Base-by-base conservation (phyloP, 208 protist genomes). In the Wallacemonas sp. region DNA sequence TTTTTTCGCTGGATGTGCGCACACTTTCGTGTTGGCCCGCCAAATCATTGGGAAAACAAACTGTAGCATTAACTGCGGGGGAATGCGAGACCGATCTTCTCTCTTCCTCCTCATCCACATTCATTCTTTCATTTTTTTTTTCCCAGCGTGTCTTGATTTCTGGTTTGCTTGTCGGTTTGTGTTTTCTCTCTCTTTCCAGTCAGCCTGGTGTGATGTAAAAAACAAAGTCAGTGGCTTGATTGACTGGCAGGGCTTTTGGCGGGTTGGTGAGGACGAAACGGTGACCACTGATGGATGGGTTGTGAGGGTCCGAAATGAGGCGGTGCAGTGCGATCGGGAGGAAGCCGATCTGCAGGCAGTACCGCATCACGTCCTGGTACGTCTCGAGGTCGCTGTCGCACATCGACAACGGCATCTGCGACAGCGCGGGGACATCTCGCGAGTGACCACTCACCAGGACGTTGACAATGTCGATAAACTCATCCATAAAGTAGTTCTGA, bases 251-350 rank as follows among this genome's bases (percentile, higher is more conserved):
- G 29, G 65, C 71, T 33, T 58, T 74, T n/a, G 88, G 85, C 54
- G 88, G 88, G 72, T 94, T 94, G 29, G 88, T 91, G 44, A 94
- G 48, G 1, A 94, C 83, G 49, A 87, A 94, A 19, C 85, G 85
- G 54, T 94, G 78, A 0, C 88, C 84, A 46, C 76, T 81, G 46
- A 94, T 79, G 29, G 78, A 74, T 14, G 79, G 75, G 57, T 87
- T 88, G 36, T 63, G 63, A 16, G 57, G 4, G 41, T 94, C 88
- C 17, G 49, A 46, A 62, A 94, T 94, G 47, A 71, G 70, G 48
- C 85, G 76, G 57, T 94, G 88, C 49, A 94, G 72, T 12, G 70
- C 88, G 44, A 94, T 83, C 11, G 88, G 88, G 24, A 90, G 54
- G 58, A 85, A 87, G 21, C 85, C 78, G 0, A 88, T 41, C 54